Evolutionary conservation across 208 protist genomes (phyloP), one percentile per base, ranked within the genome.

Genomic region (Crithidia sp.): DNA sequence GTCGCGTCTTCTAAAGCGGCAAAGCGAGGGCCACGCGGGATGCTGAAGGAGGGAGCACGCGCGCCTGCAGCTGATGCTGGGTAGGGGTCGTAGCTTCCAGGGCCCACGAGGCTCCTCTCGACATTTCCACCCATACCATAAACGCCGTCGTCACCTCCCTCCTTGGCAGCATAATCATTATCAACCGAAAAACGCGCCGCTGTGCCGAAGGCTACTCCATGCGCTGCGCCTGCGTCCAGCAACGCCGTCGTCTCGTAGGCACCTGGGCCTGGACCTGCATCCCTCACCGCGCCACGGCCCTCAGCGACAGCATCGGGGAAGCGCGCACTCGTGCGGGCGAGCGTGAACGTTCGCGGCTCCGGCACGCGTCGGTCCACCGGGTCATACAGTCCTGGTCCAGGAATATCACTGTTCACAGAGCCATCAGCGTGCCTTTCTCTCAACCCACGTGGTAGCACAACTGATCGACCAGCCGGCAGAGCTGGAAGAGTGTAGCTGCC

Each of bases 361-460:
- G 66, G 19, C 7, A 67, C 59, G 3, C 40, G 36, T 7, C 56
- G 5, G 54, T 82, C 62, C 16, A 62, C 63, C 10, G 78, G 61
- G 66, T 89, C 75, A 71, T 91, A 91, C 45, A 82, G 49, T 36
- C 87, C 87, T 5, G 87, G 87, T 19, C 87, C 87, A 19, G 83
- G 87, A 41, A 67, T 67, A 40, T 68, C 67, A 19, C 56, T 17
- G 5, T 64, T 71, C 1, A 7, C 65, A 4, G 53, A 8, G 12
- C 43, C 7, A 0, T 12, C 13, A 5, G 39, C 36, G 49, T 57
- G 40, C 45, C 39, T 7, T 19, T 65, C 16, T 40, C 37, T 39
- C 57, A 64, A 2, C 5, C 43, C 6, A 47, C 17, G 9, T 44
- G 52, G 19, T 43, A 82, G 57, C 10, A 61, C 49, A 10, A 73